Evolutionary conservation across 2,329 filamentous ascomycete species (phyloP), one percentile per base, ranked within the genome.

Genomic region (Chlorencoelia australis): DNA sequence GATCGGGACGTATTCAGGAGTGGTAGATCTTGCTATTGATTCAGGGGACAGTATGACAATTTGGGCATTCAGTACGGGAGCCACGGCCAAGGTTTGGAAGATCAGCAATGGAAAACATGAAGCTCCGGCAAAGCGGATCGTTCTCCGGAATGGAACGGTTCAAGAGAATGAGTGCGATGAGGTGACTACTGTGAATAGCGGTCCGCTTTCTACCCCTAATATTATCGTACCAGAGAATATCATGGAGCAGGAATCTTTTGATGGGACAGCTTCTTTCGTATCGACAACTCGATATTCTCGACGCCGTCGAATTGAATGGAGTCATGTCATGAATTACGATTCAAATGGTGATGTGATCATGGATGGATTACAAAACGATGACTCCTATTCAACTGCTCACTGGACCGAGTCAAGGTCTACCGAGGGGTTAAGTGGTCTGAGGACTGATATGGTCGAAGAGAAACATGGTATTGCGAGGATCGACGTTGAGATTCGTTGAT

Each of bases 21-120:
- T 72, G 3, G 67, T 69, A 16, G 71, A 73, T 43, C 45, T 76
- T 7, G 61, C 67, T 0, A 51, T 75, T 10, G 59, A 64, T 50
- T 68, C 59, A 43, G 59, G 44, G 32, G 60, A 48, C 19, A 59
- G 63, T 14, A 58, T 72, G 19, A 57, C 61, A 0, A 56, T 75
- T n/a, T 74, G 69, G 67, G 68, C 65, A 0, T 71, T 75, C 45
- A 56, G 59, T 11, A 54, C 57, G 1, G 49, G 60, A 22, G 65
- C 66, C 0, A 52, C 60, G 40, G 66, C 65, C 3, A 60, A 54
- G 5, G 59, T 63, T 5, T 71, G 68, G 59, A 62, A 67, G 35
- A 50, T 73, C 4, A 59, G 63, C 9, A 54, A 41, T 40, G 52
- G 48, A 7, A 33, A 34, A 13, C 11, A 35, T 13, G 39, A 41